Evolutionary conservation across 2,329 filamentous ascomycete species (phyloP).

Genomic region (Pseudomassariella vexata): DNA sequence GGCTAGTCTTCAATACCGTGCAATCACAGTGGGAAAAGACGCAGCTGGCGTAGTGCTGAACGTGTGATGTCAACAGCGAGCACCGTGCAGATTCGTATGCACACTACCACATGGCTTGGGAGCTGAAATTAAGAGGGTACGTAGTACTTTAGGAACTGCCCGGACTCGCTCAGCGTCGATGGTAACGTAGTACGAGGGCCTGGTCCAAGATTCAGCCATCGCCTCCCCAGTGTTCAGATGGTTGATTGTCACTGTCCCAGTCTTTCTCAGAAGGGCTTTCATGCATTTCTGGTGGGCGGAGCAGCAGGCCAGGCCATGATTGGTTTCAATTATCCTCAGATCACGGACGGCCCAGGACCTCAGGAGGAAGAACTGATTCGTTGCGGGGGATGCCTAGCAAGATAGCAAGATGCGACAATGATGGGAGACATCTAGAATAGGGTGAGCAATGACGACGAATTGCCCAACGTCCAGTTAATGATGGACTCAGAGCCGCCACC

Average conservation of each 20-base stretch:
- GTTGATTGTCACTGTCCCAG: constrained; percentile 1
- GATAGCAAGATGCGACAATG: too few relatives aligned
- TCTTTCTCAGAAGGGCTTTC: not conserved
- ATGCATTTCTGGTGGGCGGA: not conserved
- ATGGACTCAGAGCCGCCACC: too few relatives aligned
- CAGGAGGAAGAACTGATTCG: not conserved
- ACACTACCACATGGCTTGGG: not conserved
- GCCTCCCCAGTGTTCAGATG: constrained; percentile 1
- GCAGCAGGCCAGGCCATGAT: not conserved
- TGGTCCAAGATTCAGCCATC: not conserved
- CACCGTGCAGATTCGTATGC: not conserved
- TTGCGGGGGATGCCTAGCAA: not conserved
- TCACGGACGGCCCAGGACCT: not conserved
- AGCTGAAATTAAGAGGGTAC: not conserved
- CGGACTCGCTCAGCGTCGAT: not conserved
- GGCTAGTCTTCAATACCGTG: constrained; percentile 2
- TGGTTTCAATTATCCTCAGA: not conserved
- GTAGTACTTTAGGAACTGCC: constrained; percentile 2
- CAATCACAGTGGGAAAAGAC: constrained; percentile 7
- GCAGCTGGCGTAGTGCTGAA: not conserved
- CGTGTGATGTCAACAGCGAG: constrained; percentile 2
- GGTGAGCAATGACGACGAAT: too few relatives aligned
- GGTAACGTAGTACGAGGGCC: not conserved
- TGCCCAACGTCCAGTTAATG: too few relatives aligned
- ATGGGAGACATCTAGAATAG: too few relatives aligned